Base-by-base conservation (phyloP, 169 alveolate species). In the Plasmodium relictum region DNA sequence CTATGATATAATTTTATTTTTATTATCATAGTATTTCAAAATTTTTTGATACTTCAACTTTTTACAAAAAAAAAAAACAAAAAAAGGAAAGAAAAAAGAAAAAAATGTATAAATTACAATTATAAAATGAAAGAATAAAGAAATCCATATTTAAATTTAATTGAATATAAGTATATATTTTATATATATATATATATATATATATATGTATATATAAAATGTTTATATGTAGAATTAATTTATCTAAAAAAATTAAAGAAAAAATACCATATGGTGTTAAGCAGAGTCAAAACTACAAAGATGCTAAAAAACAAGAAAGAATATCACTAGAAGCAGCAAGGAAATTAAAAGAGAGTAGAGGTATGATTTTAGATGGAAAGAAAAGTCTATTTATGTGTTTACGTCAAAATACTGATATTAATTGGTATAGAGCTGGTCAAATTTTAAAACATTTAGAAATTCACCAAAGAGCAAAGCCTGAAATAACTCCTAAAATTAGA, bases 381-480 rank as follows among this genome's bases (percentile, higher is more conserved):
- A 92, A 92, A 68, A 93, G 88, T 41, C 18, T 93, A 58, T 56
- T 93, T 26, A 93, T 93, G 96, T 66, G 94, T 48, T 88, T 93
- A 73, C 31, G 96, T 9, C 94, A 92, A 50, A 93, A 93, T 80
- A 92, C 89, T 16, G 95, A 93, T 41, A 93, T 93, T 9, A 93
- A 92, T 45, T 93, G 96, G 96, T 92, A 89, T 45, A 42, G 95
- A 41, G 92, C 96, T 20, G 92, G 86, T 37, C 94, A 92, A 73
- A 93, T 93, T 16, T 56, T 93, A 48, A 93, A 93, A 65, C 96
- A 93, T 52, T 74, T 93, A 71, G 96, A 93, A 65, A 88, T 92
- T 45, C 96, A 93, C 54, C 83, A 74, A 37, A 72, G 96, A 20
- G 94, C 93, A 41, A 94, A 94, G 20, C 92, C 92, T 20, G 93